These are phyloP conservation scores for Phytophthora ohioensis DNA, from an alignment of 352 stramenopile species.

Conservation along the genomic window DNA sequence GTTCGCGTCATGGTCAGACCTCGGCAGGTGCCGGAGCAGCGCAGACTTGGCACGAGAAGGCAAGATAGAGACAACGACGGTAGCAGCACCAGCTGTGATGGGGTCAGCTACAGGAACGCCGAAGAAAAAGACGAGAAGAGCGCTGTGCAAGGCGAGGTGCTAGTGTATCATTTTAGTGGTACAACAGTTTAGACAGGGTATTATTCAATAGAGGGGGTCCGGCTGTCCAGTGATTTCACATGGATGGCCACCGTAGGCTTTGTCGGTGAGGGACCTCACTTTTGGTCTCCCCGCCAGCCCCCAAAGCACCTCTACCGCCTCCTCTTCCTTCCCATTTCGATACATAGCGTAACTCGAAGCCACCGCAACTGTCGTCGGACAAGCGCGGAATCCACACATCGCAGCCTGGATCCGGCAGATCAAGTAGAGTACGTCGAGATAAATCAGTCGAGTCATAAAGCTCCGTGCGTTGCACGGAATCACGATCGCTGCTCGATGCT, in stretches of 20 bases:
- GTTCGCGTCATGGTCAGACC: not conserved
- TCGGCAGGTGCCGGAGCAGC: slow-evolving; percentile 1
- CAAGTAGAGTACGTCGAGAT: slow-evolving; percentile 82
- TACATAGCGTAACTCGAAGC: slow-evolving; percentile 35
- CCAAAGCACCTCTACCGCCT: not conserved
- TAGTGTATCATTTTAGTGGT: no score
- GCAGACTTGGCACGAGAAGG: not conserved
- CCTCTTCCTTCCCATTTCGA: not conserved
- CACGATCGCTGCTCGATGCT: slow-evolving; percentile 45
- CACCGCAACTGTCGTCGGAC: slow-evolving; percentile 63
- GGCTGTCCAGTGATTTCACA: no score
- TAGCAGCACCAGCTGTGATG: no score
- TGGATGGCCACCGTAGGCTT: no score
- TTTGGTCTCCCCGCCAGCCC: not conserved
- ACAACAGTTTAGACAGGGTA: no score
- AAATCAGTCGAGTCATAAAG: slow-evolving; percentile 80
- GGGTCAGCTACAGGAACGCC: no score
- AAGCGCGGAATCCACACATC: slow-evolving; percentile 68
- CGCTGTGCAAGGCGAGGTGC: no score
- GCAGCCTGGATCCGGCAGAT: slow-evolving; percentile 82
- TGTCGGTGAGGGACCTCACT: no score
- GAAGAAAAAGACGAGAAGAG: no score
- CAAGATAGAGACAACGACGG: no score
- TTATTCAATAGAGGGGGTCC: no score
- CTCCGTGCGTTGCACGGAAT: slow-evolving; percentile 66